Evolutionary conservation across 352 stramenopile species (phyloP).

Genomic region (Phytopythium aichiense): DNA sequence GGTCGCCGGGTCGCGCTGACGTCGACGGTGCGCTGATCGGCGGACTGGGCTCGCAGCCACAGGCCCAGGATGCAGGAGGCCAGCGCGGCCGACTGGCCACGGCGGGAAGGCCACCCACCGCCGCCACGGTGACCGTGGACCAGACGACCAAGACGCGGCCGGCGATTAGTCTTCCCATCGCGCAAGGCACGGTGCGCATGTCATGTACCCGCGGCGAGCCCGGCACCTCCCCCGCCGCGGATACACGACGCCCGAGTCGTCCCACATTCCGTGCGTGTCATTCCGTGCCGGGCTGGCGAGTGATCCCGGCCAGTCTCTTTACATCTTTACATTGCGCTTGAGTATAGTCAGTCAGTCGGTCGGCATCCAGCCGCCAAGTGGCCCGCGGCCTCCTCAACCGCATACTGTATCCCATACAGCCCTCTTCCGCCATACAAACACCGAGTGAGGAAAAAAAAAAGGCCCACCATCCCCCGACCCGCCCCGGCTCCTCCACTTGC

Average conservation of each 20-base stretch:
- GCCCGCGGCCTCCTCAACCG: neutral
- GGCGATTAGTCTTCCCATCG: neutral
- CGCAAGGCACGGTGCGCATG: neutral
- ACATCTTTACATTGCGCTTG: neutral
- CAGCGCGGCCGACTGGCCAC: too few species aligned
- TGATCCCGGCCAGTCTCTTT: neutral
- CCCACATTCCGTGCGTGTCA: neutral
- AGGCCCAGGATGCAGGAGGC: too few species aligned
- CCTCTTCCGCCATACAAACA: too few species aligned
- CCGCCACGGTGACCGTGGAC: neutral
- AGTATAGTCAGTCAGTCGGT: neutral
- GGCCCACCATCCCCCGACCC: too few species aligned
- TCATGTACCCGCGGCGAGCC: too few species aligned
- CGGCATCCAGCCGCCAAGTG: neutral
- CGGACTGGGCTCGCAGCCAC: too few species aligned
- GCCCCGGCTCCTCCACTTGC: neutral
- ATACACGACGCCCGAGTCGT: neutral
- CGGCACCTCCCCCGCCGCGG: neutral
- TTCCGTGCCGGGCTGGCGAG: neutral
- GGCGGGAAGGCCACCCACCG: too few species aligned
- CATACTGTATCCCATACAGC: too few species aligned
- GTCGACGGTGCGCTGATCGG: too few species aligned
- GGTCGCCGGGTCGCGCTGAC: too few species aligned
- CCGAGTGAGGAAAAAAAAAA: too few species aligned
- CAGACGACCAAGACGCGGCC: constrained; percentile 2